A percentile compares a stretch with the other conserved stretches of the same genome.
Evolutionary conservation across 257 asterid genomes (phyloP).

Genomic region (Vinca minor): DNA sequence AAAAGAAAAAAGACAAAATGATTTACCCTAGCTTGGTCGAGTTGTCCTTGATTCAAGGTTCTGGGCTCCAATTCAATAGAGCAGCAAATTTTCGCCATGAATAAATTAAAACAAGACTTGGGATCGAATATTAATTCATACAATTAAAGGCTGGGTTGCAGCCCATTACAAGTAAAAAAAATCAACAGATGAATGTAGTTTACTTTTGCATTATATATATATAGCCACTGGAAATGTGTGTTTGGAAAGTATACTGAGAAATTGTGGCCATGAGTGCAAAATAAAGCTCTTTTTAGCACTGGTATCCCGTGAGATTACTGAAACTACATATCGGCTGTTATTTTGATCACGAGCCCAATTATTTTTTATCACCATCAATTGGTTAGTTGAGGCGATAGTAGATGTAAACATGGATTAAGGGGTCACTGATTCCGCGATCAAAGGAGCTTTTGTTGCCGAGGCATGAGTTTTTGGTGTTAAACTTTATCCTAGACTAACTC

Average conservation of each 20-base stretch:
- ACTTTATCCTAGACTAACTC: too few relatives aligned
- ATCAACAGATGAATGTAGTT: not conserved
- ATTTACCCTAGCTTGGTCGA: slow-evolving; percentile 40
- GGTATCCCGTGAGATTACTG: slow-evolving; percentile 17
- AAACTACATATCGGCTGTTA: too few relatives aligned
- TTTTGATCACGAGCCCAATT: slow-evolving; percentile 26
- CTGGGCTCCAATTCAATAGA: slow-evolving; percentile 71
- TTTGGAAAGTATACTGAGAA: slow-evolving; percentile 6
- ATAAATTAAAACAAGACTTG: slow-evolving; percentile 15
- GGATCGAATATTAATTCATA: slow-evolving; percentile 45
- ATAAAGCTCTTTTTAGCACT: not conserved
- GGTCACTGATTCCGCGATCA: too few relatives aligned
- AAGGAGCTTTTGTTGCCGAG: too few relatives aligned
- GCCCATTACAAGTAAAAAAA: slow-evolving; percentile 17
- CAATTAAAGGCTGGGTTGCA: slow-evolving; percentile 12
- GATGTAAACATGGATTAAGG: too few relatives aligned
- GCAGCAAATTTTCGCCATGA: slow-evolving; percentile 66
- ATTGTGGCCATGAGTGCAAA: slow-evolving; percentile 23
- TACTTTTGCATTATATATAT: not conserved
- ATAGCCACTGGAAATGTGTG: not conserved
- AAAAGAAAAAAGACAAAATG: too few relatives aligned
- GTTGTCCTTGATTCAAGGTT: slow-evolving; percentile 54
- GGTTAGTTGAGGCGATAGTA: slow-evolving; percentile 16
- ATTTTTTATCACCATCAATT: slow-evolving; percentile 13
- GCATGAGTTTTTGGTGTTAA: too few relatives aligned